phyloP scores from a whole-genome alignment of 1,284 basidiomycete genomes.

The Waitea zeae region DNA sequence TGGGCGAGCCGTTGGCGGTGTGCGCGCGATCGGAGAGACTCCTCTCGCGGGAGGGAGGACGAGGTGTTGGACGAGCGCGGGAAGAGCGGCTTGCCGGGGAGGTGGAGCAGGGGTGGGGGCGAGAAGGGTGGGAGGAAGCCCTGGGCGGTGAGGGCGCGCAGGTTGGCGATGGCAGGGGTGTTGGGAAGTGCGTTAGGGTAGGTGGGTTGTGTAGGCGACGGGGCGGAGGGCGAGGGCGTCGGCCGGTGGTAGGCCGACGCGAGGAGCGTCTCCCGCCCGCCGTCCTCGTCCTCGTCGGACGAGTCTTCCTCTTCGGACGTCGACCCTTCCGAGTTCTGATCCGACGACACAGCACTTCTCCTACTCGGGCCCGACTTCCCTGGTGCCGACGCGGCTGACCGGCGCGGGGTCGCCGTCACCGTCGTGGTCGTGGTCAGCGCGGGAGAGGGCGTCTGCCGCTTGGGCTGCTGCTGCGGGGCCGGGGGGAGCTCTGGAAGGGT shows the following conservation, averaged over 20 bases:
- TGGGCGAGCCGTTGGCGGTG: slow-evolving; percentile 32
- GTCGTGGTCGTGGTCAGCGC: no score
- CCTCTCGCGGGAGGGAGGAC: slow-evolving; percentile 18
- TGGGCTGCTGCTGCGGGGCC: no score
- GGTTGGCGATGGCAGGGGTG: neutral
- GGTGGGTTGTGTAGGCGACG: neutral
- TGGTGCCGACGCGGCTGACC: no score
- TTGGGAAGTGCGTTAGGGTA: slow-evolving; percentile 5
- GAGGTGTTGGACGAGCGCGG: slow-evolving; percentile 42
- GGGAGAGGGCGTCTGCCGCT: no score
- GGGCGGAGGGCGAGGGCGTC: slow-evolving; percentile 10
- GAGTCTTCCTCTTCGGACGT: slow-evolving; percentile 3
- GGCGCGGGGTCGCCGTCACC: slow-evolving; percentile 11
- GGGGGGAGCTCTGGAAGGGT: no score
- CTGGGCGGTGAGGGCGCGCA: slow-evolving; percentile 19
- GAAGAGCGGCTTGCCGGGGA: slow-evolving; percentile 25
- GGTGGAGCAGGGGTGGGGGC: slow-evolving; percentile 33
- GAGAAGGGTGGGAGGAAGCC: slow-evolving; percentile 20
- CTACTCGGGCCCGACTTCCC: no score
- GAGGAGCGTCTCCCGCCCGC: no score
- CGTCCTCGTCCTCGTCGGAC: neutral
- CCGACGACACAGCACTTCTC: no score
- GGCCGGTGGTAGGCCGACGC: no score
- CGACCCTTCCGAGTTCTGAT: slow-evolving; percentile 5
- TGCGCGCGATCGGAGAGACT: slow-evolving; percentile 25